These are phyloP conservation scores for Huntiella savannae DNA, from an alignment of 2,329 filamentous ascomycete genomes.

Conservation along the genomic window DNA sequence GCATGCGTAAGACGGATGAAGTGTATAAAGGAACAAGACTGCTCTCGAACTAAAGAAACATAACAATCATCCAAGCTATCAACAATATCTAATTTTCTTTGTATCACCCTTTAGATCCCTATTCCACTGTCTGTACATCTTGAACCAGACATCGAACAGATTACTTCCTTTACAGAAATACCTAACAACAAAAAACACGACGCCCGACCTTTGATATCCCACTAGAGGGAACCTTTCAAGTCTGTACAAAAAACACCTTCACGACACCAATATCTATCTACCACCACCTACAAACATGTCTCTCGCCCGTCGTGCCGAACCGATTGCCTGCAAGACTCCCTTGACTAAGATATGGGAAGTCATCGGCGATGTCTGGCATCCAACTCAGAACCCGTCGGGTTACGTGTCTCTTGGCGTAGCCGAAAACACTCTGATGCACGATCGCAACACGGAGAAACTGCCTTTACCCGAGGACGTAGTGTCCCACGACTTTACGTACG, in stretches of 20 bases:
- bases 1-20: no score
- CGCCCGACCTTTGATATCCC: no score
- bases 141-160: no score
- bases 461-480: constrained; percentile 20
- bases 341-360: constrained; percentile 23
- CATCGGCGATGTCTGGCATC: constrained; percentile 25
- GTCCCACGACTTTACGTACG: constrained; percentile 22
- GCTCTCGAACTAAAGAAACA: no score
- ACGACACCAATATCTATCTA: not conserved
- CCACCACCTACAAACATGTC: constrained; percentile 11
- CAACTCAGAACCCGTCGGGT: constrained; percentile 22
- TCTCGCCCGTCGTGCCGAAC: constrained; percentile 17
- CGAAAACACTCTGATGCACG: constrained; percentile 33
- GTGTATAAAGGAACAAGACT: no score
- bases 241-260: not conserved
- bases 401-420: constrained; percentile 32
- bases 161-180: no score
- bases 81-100: no score
- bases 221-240: no score
- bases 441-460: constrained; percentile 22
- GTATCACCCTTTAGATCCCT: no score
- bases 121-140: no score
- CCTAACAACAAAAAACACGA: no score
- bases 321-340: constrained; percentile 16
- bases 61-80: no score